Percentiles rank a stretch among this genome's conserved stretches.
Conservation (phyloP, 2,329 filamentous ascomycete genomes). For the Sporothrix euskadiensis region DNA sequence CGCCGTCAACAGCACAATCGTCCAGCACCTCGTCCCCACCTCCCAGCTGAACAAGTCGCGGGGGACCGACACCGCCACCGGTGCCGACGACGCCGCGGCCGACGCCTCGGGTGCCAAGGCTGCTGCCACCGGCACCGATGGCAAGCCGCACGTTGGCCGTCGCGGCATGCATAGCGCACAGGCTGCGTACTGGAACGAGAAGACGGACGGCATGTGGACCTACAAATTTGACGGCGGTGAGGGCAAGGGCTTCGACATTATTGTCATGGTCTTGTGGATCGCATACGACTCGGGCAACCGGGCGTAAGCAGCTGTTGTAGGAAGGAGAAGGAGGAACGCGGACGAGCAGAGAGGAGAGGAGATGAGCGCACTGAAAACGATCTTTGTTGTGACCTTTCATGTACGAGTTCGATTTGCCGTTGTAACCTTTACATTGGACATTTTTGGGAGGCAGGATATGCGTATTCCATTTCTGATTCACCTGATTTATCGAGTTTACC, state of each 20-base stretch:
- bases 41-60: constrained; percentile 63
- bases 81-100: constrained; percentile 52
- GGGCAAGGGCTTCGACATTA: constrained; percentile 67
- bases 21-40: constrained; percentile 81
- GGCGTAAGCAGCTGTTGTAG: neutral
- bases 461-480: neutral
- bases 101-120: constrained; percentile 54
- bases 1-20: constrained; percentile 96
- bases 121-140: constrained; percentile 57
- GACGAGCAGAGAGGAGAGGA: neutral
- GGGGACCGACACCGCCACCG: constrained; percentile 48
- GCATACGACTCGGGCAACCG: constrained; percentile 46
- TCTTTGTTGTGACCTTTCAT: neutral
- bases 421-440: neutral
- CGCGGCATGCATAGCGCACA: constrained; percentile 88
- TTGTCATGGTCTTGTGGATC: constrained; percentile 77
- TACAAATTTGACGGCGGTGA: constrained; percentile 77
- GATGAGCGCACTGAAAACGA: neutral
- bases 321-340: neutral
- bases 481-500: neutral
- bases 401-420: neutral
- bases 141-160: constrained; percentile 73
- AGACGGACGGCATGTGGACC: constrained; percentile 86
- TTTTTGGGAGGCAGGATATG: neutral
- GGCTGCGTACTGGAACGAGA: constrained; percentile 86